These are phyloP conservation scores for Colletotrichum tropicale DNA, from an alignment of 2,329 filamentous ascomycete species.

Conservation along the genomic window DNA sequence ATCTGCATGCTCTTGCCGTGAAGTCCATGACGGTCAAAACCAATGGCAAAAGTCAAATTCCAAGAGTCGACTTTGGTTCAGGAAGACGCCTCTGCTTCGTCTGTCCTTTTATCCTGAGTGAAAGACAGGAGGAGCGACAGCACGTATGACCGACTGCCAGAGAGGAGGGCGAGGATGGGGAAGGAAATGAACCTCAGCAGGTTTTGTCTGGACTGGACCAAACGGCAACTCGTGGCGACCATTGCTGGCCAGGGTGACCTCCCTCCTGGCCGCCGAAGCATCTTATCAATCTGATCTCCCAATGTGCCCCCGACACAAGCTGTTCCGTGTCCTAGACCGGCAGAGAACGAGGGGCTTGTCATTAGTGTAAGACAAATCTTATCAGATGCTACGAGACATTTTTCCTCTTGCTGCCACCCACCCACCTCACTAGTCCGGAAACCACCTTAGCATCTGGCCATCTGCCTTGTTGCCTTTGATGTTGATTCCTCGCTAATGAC, in stretches of 20 bases:
- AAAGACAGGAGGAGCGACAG: neutral
- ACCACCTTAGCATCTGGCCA: neutral
- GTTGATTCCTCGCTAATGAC: neutral
- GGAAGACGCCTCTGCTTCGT: neutral
- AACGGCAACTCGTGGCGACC: conserved; percentile 9
- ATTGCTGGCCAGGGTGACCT: neutral
- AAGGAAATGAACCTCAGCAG: neutral
- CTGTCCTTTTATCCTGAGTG: neutral
- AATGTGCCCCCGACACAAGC: neutral
- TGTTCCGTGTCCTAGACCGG: neutral
- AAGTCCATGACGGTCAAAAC: neutral
- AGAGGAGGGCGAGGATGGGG: neutral
- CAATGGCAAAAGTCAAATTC: neutral
- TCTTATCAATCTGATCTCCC: conserved; percentile 21
- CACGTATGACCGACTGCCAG: neutral
- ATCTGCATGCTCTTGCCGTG: neutral
- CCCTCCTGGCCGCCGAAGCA: neutral
- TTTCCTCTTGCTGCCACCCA: too few species aligned
- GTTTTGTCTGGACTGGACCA: neutral
- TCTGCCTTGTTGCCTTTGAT: neutral
- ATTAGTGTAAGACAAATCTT: neutral
- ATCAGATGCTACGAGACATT: neutral
- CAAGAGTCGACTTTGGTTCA: neutral
- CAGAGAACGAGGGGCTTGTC: neutral
- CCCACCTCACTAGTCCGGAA: neutral